These are phyloP conservation scores for Apiotrichum gamsii DNA, from an alignment of 1,284 basidiomycete species.

Conservation along the genomic window DNA sequence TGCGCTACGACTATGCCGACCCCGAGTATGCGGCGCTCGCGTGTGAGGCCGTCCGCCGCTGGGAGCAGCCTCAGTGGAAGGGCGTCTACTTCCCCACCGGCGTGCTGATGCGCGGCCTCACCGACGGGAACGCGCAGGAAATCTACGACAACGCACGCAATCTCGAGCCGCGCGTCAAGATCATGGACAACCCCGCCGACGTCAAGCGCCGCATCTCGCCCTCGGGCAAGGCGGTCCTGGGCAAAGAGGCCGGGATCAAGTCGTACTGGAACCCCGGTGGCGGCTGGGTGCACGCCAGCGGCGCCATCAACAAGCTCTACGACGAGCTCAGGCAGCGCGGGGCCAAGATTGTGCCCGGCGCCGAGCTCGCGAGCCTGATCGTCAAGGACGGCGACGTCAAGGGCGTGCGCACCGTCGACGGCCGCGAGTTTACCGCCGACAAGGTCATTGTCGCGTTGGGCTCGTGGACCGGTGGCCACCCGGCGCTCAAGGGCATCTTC, in stretches of 20 bases:
- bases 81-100: constrained; percentile 5
- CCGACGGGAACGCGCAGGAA: neutral
- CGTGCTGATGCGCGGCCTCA: constrained; percentile 10
- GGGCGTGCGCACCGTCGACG: constrained; percentile 18
- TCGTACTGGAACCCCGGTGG: constrained; percentile 65
- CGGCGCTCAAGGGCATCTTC: constrained; percentile 16
- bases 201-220: constrained; percentile 8
- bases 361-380: constrained; percentile 53
- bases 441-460: constrained; percentile 24
- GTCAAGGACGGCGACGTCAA: constrained; percentile 8
- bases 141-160: constrained; percentile 9
- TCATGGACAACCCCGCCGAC: constrained; percentile 12
- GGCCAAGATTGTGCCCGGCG: constrained; percentile 56
- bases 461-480: constrained; percentile 25
- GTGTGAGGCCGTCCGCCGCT: constrained; percentile 62
- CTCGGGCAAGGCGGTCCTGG: neutral
- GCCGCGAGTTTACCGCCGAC: constrained; percentile 20
- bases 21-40: constrained; percentile 60
- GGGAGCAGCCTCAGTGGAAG: constrained; percentile 63
- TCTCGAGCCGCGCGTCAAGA: constrained; percentile 5
- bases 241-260: neutral
- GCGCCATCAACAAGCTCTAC: constrained; percentile 57
- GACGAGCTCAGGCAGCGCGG: constrained; percentile 55
- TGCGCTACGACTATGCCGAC: constrained; percentile 44
- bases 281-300: constrained; percentile 72